Conservation (phyloP, 2,329 filamentous ascomycete species). For the Monascus ruber region DNA sequence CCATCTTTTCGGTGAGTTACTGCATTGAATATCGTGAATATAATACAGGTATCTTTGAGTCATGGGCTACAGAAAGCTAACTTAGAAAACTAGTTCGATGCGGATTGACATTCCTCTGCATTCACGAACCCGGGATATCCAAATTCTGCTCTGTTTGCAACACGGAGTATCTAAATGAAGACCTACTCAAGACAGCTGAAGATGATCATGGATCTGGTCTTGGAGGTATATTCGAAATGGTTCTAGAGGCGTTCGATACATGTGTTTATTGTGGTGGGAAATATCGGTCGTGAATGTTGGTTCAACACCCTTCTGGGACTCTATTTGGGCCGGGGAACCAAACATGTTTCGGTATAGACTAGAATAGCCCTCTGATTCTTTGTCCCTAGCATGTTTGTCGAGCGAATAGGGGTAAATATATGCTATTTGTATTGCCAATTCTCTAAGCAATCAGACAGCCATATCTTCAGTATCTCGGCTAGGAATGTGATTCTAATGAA, state of each 20-base stretch:
- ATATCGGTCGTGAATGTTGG: slow-evolving; percentile 12
- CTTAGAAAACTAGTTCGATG: slow-evolving; percentile 35
- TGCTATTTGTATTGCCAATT: no score
- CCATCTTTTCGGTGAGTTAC: slow-evolving; percentile 39
- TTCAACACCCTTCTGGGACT: background rate
- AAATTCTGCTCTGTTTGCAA: slow-evolving; percentile 45
- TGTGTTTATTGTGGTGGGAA: slow-evolving; percentile 27
- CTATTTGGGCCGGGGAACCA: background rate
- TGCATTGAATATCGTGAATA: background rate
- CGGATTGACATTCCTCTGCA: slow-evolving; percentile 42
- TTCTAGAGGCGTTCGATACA: slow-evolving; percentile 23
- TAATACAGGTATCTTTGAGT: no score
- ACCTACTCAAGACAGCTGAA: slow-evolving; percentile 14
- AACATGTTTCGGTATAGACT: background rate
- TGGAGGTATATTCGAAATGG: slow-evolving; percentile 9
- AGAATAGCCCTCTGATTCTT: no score
- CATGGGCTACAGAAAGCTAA: no score
- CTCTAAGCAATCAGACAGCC: no score
- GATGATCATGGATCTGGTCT: slow-evolving; percentile 5
- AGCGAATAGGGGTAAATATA: no score
- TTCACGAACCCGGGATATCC: slow-evolving; percentile 43
- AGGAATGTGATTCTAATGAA: background rate
- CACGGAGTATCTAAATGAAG: slow-evolving; percentile 38
- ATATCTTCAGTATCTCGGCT: background rate
- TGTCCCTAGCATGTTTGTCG: no score